A percentile compares a stretch with the other conserved stretches of the same genome.
These are phyloP conservation scores for Talaromyces pinophilus DNA, from an alignment of 2,329 filamentous ascomycete genomes.

Conservation along the genomic window DNA sequence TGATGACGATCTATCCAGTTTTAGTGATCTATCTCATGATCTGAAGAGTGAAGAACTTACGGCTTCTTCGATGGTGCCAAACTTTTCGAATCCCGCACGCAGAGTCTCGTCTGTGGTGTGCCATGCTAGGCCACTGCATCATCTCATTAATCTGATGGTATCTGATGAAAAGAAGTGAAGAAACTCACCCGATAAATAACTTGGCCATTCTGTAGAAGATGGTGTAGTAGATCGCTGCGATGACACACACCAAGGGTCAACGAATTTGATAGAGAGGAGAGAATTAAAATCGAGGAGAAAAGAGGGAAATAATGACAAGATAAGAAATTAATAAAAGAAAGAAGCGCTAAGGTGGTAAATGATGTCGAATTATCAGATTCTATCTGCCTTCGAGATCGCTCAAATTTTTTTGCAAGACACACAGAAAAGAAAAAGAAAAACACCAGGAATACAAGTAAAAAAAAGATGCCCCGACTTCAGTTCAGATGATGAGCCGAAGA, in stretches of 20 bases:
- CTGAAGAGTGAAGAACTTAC: constrained; percentile 59
- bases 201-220: constrained; percentile 70
- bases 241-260: constrained; percentile 1
- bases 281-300: not conserved
- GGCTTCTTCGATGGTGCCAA: constrained; percentile 88
- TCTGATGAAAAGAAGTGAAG: not conserved
- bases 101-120: constrained; percentile 90
- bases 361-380: constrained; percentile 7
- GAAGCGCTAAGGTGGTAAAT: constrained; percentile 4
- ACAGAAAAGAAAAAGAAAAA: not conserved
- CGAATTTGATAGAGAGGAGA: not conserved
- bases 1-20: constrained; percentile 78
- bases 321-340: not conserved
- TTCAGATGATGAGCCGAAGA: not conserved
- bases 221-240: not conserved
- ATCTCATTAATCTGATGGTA: constrained; percentile 20
- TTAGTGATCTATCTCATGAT: not conserved
- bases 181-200: constrained; percentile 81
- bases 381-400: constrained; percentile 1
- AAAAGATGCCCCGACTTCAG: not conserved
- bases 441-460: constrained; percentile 4
- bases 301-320: not conserved
- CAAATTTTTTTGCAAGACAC: not conserved
- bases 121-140: constrained; percentile 87
- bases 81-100: constrained; percentile 88